These are phyloP conservation scores for Hemileia vastatrix DNA, from an alignment of 1,284 basidiomycete species.

Conservation along the genomic window DNA sequence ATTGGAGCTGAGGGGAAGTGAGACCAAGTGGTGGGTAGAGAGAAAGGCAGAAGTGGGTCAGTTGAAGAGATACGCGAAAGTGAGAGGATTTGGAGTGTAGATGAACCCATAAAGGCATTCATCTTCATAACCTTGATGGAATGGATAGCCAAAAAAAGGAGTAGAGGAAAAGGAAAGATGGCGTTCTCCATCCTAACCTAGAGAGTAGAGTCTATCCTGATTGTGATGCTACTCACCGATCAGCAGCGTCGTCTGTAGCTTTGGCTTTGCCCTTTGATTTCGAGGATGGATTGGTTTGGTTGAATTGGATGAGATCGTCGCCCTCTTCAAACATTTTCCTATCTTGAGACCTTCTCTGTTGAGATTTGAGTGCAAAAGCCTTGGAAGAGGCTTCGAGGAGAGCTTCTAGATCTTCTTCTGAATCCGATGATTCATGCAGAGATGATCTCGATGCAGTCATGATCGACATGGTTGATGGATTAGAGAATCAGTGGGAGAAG, in stretches of 20 bases:
- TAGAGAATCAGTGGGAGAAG: neutral
- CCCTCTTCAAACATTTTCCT: conserved; percentile 25
- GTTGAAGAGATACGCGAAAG: too few species aligned
- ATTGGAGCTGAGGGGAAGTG: too few species aligned
- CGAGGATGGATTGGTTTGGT: conserved; percentile 5
- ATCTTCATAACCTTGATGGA: too few species aligned
- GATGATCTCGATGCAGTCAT: neutral
- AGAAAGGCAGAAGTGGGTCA: too few species aligned
- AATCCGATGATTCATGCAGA: neutral
- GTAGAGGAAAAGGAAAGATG: too few species aligned
- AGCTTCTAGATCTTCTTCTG: conserved; percentile 26
- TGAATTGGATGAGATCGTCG: conserved; percentile 30
- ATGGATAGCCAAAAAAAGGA: too few species aligned
- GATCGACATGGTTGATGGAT: neutral
- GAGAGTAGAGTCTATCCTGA: neutral
- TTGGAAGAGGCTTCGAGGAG: conserved; percentile 29
- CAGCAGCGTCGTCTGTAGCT: conserved; percentile 8
- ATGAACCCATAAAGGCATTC: too few species aligned
- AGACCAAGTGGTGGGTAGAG: too few species aligned
- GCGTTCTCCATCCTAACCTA: too few species aligned
- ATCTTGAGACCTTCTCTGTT: neutral
- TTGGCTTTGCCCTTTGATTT: conserved; percentile 28
- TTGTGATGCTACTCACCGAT: conserved; percentile 1
- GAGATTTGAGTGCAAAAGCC: conserved; percentile 13
- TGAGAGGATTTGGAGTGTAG: too few species aligned